These are phyloP conservation scores for Cladophialophora psammophila DNA, from an alignment of 2,329 filamentous ascomycete species.

Conservation along the genomic window DNA sequence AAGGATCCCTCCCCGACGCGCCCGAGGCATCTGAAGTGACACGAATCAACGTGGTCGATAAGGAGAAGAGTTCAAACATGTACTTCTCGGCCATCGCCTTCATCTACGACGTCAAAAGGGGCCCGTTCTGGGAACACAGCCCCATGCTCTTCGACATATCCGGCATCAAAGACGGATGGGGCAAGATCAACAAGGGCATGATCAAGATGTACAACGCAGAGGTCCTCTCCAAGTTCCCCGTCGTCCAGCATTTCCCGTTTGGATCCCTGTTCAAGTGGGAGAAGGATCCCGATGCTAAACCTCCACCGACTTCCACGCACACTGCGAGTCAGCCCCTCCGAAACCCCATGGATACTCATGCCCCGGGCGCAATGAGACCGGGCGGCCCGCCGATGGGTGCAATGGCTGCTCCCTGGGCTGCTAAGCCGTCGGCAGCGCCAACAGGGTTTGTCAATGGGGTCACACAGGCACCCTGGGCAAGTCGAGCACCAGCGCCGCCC, in stretches of 20 bases:
- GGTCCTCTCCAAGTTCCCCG: constrained; percentile 94
- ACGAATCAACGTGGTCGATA: constrained; percentile 69
- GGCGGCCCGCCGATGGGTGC: constrained; percentile 18
- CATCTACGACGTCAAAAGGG: constrained; percentile 95
- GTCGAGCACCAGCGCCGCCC: constrained; percentile 30
- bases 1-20: constrained; percentile 76
- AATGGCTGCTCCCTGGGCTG: constrained; percentile 42
- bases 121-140: constrained; percentile 94
- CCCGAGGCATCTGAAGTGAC: constrained; percentile 75
- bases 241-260: constrained; percentile 95
- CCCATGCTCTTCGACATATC: constrained; percentile 94
- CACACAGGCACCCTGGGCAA: constrained; percentile 42
- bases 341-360: constrained; percentile 33
- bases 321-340: constrained; percentile 62
- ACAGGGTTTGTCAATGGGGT: constrained; percentile 40
- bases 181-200: constrained; percentile 99
- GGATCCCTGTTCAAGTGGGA: constrained; percentile 83
- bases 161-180: constrained; percentile 91
- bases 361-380: constrained; percentile 26
- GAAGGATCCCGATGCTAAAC: constrained; percentile 66
- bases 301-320: constrained; percentile 62
- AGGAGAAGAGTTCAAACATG: constrained; percentile 74
- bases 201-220: constrained; percentile 99
- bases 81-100: constrained; percentile 97
- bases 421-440: constrained; percentile 28